phyloP scores from a whole-genome alignment of 176 grass and related monocot species.

The Bromus sterilis region DNA sequence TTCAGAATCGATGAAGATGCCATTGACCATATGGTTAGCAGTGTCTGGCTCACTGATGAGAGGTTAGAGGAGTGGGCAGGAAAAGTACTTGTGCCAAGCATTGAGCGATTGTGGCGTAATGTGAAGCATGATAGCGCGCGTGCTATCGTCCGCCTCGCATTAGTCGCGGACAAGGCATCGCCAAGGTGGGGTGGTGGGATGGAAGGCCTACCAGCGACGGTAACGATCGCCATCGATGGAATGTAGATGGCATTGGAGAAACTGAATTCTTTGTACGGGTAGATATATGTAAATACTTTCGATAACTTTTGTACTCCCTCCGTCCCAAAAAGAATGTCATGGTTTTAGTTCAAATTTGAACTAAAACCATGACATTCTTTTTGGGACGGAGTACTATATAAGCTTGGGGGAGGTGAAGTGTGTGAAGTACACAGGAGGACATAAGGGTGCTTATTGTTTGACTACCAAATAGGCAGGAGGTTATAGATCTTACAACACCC shows the following conservation, averaged over 20 bases:
- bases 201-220: conserved; percentile 44
- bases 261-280: conserved; percentile 56
- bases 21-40: conserved; percentile 57
- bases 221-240: conserved; percentile 54
- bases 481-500: conserved; percentile 53
- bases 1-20: conserved; percentile 78
- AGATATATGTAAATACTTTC: conserved; percentile 89
- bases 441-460: conserved; percentile 19
- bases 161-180: neutral
- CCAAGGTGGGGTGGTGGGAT: conserved; percentile 20
- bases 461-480: conserved; percentile 50
- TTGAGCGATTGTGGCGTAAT: conserved; percentile 60
- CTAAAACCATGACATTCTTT: too few species aligned
- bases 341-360: too few species aligned
- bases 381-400: too few species aligned
- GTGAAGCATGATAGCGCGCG: conserved; percentile 16
- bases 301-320: too few species aligned
- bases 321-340: too few species aligned
- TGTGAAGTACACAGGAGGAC: conserved; percentile 43
- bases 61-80: conserved; percentile 66
- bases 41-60: conserved; percentile 50
- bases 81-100: conserved; percentile 50
- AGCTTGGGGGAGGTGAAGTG: conserved; percentile 26
- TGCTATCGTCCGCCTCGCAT: conserved; percentile 39
- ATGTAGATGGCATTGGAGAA: conserved; percentile 35